These are phyloP conservation scores for Quercus robur DNA, from an alignment of 306 rosid species.

Conservation along the genomic window DNA sequence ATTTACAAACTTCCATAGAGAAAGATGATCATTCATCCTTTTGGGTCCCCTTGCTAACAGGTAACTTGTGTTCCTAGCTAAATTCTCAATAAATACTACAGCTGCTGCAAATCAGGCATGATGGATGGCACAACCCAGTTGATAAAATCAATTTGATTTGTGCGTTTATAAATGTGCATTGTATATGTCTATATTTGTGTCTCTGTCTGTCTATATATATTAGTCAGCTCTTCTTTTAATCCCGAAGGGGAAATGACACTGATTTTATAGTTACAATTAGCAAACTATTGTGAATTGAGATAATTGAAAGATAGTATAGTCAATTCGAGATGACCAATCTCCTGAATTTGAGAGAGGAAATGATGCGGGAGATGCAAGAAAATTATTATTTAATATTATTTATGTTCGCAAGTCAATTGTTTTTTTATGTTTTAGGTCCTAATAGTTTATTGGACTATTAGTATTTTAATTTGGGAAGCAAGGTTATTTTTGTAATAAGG, in stretches of 20 bases:
- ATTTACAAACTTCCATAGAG: conserved; percentile 39
- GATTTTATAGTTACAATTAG: neutral
- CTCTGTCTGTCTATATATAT: neutral
- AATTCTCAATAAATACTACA: neutral
- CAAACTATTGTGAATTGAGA: neutral
- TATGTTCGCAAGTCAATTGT: no score
- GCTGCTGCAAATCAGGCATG: neutral
- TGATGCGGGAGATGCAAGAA: no score
- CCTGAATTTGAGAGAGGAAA: no score
- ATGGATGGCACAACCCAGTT: neutral
- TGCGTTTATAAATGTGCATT: neutral
- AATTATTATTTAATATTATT: no score
- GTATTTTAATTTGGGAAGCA: no score
- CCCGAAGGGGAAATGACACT: neutral
- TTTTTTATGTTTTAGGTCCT: no score
- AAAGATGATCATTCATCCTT: conserved; percentile 79
- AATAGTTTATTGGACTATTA: no score
- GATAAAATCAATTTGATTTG: neutral
- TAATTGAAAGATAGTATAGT: no score
- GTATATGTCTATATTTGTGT: neutral
- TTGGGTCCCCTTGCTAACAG: conserved; percentile 95
- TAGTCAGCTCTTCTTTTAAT: neutral
- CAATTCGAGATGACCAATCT: no score
- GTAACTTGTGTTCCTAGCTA: conserved; percentile 39
- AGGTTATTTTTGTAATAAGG: no score